phyloP scores from a whole-genome alignment of 2,329 filamentous ascomycete genomes.

The Colletotrichum paranaense region DNA sequence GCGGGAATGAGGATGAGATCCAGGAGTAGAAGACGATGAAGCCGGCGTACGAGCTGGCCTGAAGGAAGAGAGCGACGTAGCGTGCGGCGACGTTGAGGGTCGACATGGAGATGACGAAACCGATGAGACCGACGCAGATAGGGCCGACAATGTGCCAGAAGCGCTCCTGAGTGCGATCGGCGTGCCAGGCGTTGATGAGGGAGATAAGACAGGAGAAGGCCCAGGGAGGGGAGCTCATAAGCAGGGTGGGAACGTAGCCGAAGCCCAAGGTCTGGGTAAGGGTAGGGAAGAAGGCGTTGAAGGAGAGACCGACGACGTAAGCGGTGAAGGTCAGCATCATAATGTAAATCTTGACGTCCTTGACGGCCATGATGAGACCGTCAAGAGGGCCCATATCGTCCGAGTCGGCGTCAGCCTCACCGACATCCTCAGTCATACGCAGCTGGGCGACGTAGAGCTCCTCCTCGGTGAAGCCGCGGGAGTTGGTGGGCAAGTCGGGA shows the following conservation, averaged over 20 bases:
- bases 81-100: constrained; percentile 66
- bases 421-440: constrained; percentile 68
- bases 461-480: constrained; percentile 68
- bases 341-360: constrained; percentile 71
- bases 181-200: constrained; percentile 64
- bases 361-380: constrained; percentile 68
- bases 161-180: constrained; percentile 66
- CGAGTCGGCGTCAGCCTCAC: constrained; percentile 64
- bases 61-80: constrained; percentile 70
- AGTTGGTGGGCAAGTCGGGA: constrained; percentile 66
- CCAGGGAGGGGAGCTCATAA: constrained; percentile 70
- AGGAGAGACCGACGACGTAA: constrained; percentile 68
- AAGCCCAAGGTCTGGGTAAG: constrained; percentile 66
- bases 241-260: constrained; percentile 61
- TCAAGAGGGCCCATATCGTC: constrained; percentile 61
- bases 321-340: constrained; percentile 72
- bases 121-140: constrained; percentile 63
- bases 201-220: constrained; percentile 69
- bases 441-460: constrained; percentile 66
- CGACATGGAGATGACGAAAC: constrained; percentile 70
- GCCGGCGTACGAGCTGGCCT: constrained; percentile 63
- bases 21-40: constrained; percentile 70
- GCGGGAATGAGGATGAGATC: constrained; percentile 68
- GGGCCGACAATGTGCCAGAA: constrained; percentile 69
- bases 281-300: constrained; percentile 69